Evolutionary conservation across 768 basidiomycete species (phyloP).

Genomic region (Phaeotremella fagi): DNA sequence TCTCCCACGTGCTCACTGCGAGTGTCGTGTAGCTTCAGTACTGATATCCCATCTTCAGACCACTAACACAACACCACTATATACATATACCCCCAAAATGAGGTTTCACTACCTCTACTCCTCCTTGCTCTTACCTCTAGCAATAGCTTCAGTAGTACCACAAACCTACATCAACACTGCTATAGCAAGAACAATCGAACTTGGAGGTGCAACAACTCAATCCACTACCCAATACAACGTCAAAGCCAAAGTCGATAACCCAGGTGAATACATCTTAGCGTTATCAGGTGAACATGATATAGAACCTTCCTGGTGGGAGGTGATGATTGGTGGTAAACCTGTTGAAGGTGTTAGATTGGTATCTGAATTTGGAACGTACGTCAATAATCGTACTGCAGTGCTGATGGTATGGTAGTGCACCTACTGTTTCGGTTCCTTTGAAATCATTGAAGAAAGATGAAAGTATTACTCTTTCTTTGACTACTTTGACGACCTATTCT

Average conservation of each 20-base stretch:
- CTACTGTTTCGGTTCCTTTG: conserved; percentile 25
- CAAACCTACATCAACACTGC: conserved; percentile 56
- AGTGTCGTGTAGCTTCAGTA: too few species aligned
- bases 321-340: conserved; percentile 38
- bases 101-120: conserved; percentile 2
- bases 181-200: conserved; percentile 80
- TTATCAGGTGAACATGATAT: conserved; percentile 25
- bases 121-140: conserved; percentile 9
- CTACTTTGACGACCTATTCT: conserved; percentile 71
- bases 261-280: conserved; percentile 49
- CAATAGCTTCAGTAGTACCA: conserved; percentile 15
- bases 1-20: neutral
- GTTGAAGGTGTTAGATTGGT: conserved; percentile 13
- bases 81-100: neutral
- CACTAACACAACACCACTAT: neutral
- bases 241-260: conserved; percentile 62
- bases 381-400: neutral
- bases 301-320: conserved; percentile 45
- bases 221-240: conserved; percentile 84
- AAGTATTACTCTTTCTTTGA: conserved; percentile 70
- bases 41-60: too few species aligned
- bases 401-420: conserved; percentile 42
- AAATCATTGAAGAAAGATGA: conserved; percentile 51
- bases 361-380: neutral
- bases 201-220: conserved; percentile 80